Percentiles rank a stretch among this genome's conserved stretches.
Evolutionary conservation across 164 flowering plant genomes (phyloP).

Genomic region (Santalum album): DNA sequence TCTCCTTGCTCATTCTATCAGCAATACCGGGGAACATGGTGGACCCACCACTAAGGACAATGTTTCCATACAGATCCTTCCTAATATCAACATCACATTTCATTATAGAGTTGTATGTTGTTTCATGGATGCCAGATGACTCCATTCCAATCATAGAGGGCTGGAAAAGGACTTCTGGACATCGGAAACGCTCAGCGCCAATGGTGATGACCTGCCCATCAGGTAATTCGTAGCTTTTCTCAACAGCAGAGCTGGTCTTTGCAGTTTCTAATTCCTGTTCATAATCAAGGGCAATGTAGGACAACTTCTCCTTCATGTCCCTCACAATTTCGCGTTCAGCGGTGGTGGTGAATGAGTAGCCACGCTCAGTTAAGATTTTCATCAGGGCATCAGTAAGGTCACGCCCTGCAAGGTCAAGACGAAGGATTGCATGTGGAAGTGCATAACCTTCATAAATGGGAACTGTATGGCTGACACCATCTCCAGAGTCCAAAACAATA

Average conservation of each 20-base stretch:
- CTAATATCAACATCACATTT: slow-evolving; percentile 30
- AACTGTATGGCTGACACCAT: slow-evolving; percentile 3
- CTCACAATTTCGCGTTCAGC: slow-evolving; percentile 31
- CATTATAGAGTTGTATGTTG: slow-evolving; percentile 28
- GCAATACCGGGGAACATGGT: slow-evolving; percentile 33
- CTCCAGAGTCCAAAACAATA: slow-evolving; percentile 1
- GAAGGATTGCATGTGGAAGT: slow-evolving; percentile 1
- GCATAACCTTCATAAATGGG: slow-evolving; percentile 4
- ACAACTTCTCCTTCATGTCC: slow-evolving; percentile 33
- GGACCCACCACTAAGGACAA: slow-evolving; percentile 31
- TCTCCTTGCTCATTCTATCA: slow-evolving; percentile 36
- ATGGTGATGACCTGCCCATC: slow-evolving; percentile 36
- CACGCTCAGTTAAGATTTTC: slow-evolving; percentile 38
- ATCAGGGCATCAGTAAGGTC: slow-evolving; percentile 34
- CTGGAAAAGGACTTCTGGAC: slow-evolving; percentile 37
- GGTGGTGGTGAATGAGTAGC: slow-evolving; percentile 37
- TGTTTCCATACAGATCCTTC: slow-evolving; percentile 28
- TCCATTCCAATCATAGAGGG: slow-evolving; percentile 41
- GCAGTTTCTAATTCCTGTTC: slow-evolving; percentile 33
- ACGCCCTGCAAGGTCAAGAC: slow-evolving; percentile 24
- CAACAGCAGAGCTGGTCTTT: slow-evolving; percentile 35
- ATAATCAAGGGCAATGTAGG: slow-evolving; percentile 38
- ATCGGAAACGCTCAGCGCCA: slow-evolving; percentile 32
- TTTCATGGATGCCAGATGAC: slow-evolving; percentile 27
- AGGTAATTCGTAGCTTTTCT: slow-evolving; percentile 30